Evolutionary conservation across 1,284 basidiomycete genomes (phyloP).

Genomic region (Cerioporus squamosus): DNA sequence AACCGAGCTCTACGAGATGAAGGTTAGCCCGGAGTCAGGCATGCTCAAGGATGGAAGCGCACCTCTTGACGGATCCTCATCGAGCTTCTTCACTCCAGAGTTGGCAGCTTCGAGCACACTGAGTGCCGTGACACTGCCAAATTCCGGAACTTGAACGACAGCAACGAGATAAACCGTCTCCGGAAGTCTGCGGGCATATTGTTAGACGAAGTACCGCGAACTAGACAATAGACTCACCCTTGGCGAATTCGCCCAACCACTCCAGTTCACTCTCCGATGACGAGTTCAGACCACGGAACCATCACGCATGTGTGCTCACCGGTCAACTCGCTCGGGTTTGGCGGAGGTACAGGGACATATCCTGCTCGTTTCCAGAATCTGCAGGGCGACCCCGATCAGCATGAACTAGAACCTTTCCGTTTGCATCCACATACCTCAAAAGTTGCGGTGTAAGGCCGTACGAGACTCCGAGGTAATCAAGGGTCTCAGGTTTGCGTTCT

Average conservation of each 20-base stretch:
- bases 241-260: conserved; percentile 91
- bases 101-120: conserved; percentile 90
- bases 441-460: conserved; percentile 93
- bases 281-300: conserved; percentile 79
- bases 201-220: neutral
- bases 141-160: conserved; percentile 96
- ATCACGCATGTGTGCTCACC: conserved; percentile 98
- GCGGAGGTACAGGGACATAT: conserved; percentile 92
- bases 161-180: conserved; percentile 84
- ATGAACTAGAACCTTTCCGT: neutral
- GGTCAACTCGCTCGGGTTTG: conserved; percentile 94
- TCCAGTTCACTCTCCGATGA: conserved; percentile 64
- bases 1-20: conserved; percentile 48
- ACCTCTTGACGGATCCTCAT: conserved; percentile 51
- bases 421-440: conserved; percentile 55
- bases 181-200: conserved; percentile 76
- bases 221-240: conserved; percentile 55
- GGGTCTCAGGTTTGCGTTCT: conserved; percentile 87
- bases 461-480: conserved; percentile 97
- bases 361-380: conserved; percentile 97
- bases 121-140: conserved; percentile 85
- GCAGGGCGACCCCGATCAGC: neutral
- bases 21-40: neutral
- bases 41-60: conserved; percentile 1
- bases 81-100: conserved; percentile 60